These are phyloP conservation scores for barley (Hordeum vulgare) DNA, from an alignment of 176 grass and related monocot genomes.

Conservation along the genomic window MorexV3_pseudomolecules_assembly NC_058520.1:363088522-363089021, in stretches of 20 bases:
- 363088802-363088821: neutral
- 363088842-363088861: slow-evolving; percentile 94
- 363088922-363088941: slow-evolving; percentile 70
- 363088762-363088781: neutral
- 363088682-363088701: neutral
- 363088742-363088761: neutral
- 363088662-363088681: neutral
- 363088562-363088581: neutral
- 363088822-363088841: slow-evolving; percentile 19
- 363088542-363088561: slow-evolving; percentile 7
- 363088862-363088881: slow-evolving; percentile 96
- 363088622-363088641: neutral
- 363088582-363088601: neutral
- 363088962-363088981: slow-evolving; percentile 19
- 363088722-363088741: neutral
- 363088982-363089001: neutral
- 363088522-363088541: neutral
- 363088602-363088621: neutral
- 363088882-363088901: slow-evolving; percentile 91
- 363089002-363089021: slow-evolving; percentile 1
- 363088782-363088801: neutral
- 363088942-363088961: slow-evolving; percentile 52
- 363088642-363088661: neutral
- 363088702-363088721: neutral
- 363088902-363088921: slow-evolving; percentile 84